Evolutionary conservation across 192 early-diverging fungal species (phyloP).

Genomic region (Podila epigama): DNA sequence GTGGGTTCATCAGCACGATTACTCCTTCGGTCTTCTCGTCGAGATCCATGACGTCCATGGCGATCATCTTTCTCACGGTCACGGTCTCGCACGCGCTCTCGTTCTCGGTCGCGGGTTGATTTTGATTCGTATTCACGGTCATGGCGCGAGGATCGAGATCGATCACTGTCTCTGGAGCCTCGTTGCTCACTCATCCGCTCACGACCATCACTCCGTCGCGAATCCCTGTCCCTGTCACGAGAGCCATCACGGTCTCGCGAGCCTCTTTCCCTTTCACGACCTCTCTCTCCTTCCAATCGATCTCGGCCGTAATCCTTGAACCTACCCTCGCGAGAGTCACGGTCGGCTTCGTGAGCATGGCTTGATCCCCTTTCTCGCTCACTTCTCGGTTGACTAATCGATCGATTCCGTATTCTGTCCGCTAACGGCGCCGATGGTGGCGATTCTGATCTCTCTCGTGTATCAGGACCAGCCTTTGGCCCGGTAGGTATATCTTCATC

Average conservation of each 20-base stretch:
- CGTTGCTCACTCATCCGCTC: not conserved
- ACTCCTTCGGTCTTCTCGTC: slow-evolving; percentile 9
- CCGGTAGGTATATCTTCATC: slow-evolving; percentile 34
- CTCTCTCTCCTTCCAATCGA: not conserved
- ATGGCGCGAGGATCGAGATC: slow-evolving; percentile 11
- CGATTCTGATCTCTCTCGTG: slow-evolving; percentile 13
- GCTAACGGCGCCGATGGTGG: slow-evolving; percentile 34
- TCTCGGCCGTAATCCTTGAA: slow-evolving; percentile 4
- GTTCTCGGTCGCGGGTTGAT: not conserved
- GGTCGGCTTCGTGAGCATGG: not conserved
- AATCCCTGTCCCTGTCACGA: not conserved
- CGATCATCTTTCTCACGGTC: slow-evolving; percentile 8
- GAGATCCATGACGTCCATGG: slow-evolving; percentile 5
- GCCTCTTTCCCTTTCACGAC: not conserved
- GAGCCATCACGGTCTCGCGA: too few relatives aligned
- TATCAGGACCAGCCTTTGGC: slow-evolving; percentile 23
- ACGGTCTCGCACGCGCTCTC: slow-evolving; percentile 8
- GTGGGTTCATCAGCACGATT: slow-evolving; percentile 9
- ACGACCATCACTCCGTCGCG: not conserved
- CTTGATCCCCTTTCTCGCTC: slow-evolving; percentile 6
- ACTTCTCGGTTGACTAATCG: slow-evolving; percentile 21
- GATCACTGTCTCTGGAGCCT: not conserved
- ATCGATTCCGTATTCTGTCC: slow-evolving; percentile 32
- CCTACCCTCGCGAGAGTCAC: not conserved
- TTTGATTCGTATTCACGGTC: slow-evolving; percentile 13